Percentiles rank a stretch among this genome's conserved stretches.
Conservation (phyloP, 768 basidiomycete genomes). For the Boletus eberwhitei region DNA sequence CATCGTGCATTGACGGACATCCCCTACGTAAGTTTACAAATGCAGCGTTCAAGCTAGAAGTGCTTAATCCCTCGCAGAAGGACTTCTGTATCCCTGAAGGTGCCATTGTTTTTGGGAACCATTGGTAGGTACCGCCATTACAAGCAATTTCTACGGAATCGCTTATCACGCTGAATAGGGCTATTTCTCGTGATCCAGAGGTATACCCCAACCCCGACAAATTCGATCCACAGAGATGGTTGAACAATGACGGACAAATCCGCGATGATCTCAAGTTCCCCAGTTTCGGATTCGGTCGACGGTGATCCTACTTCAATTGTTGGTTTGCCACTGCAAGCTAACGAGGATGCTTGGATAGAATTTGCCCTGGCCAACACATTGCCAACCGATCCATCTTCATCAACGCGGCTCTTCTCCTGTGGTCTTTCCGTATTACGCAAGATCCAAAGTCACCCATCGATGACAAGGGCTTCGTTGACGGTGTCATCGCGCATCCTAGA, state of each 20-base stretch:
- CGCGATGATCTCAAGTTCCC: constrained; percentile 53
- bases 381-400: constrained; percentile 61
- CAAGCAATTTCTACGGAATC: neutral
- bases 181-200: constrained; percentile 54
- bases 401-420: constrained; percentile 59
- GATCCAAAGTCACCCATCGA: constrained; percentile 58
- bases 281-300: constrained; percentile 55
- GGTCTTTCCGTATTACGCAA: constrained; percentile 58
- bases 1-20: constrained; percentile 66
- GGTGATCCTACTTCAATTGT: constrained; percentile 15
- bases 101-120: constrained; percentile 36
- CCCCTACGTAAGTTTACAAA: constrained; percentile 45
- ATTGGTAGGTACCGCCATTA: constrained; percentile 24
- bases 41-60: neutral
- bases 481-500: constrained; percentile 59
- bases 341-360: constrained; percentile 30
- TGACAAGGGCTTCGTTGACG: constrained; percentile 57
- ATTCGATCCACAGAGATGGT: constrained; percentile 60
- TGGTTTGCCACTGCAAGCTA: neutral
- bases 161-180: constrained; percentile 30
- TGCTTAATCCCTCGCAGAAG: constrained; percentile 25
- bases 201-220: constrained; percentile 58
- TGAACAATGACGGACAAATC: constrained; percentile 36
- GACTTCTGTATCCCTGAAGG: constrained; percentile 35
- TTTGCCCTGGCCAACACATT: constrained; percentile 66